A percentile compares a stretch with the other conserved stretches of the same genome.
Conservation (phyloP, 2,329 filamentous ascomycete species). For the Cytospora leucostoma region DNA sequence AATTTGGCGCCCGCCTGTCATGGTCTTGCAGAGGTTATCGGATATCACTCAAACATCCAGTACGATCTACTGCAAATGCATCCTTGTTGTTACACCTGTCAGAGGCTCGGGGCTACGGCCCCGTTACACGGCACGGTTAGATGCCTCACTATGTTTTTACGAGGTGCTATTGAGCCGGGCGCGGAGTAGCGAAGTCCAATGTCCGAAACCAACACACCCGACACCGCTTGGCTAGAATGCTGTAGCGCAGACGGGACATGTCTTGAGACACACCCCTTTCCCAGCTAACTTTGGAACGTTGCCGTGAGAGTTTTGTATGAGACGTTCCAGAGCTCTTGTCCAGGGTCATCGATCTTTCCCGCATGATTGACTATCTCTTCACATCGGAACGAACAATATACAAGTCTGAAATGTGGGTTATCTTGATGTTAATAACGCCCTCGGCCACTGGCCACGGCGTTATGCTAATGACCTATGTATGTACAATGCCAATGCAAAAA, state of each 20-base stretch:
- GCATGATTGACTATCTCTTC: background rate
- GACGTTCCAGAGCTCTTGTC: background rate
- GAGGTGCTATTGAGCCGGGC: background rate
- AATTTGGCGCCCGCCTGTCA: constrained; percentile 18
- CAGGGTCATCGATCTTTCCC: background rate
- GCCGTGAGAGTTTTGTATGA: background rate
- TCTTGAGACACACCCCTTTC: background rate
- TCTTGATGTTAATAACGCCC: constrained; percentile 13
- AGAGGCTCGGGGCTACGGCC: background rate
- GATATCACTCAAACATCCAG: background rate
- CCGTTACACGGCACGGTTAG: background rate
- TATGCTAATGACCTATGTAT: constrained; percentile 19
- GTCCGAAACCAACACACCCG: background rate
- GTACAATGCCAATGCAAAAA: constrained; percentile 22
- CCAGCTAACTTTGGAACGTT: background rate
- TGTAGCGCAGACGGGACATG: background rate
- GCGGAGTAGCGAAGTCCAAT: background rate
- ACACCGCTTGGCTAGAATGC: background rate
- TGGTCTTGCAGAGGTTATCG: background rate
- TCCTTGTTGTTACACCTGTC: background rate
- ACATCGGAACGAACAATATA: background rate
- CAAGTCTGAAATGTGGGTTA: constrained; percentile 3
- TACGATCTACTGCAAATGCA: background rate
- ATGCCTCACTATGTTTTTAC: background rate
- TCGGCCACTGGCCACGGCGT: constrained; percentile 6